These are phyloP conservation scores for Cyathus striatus DNA, from an alignment of 768 basidiomycete species.

Conservation along the genomic window DNA sequence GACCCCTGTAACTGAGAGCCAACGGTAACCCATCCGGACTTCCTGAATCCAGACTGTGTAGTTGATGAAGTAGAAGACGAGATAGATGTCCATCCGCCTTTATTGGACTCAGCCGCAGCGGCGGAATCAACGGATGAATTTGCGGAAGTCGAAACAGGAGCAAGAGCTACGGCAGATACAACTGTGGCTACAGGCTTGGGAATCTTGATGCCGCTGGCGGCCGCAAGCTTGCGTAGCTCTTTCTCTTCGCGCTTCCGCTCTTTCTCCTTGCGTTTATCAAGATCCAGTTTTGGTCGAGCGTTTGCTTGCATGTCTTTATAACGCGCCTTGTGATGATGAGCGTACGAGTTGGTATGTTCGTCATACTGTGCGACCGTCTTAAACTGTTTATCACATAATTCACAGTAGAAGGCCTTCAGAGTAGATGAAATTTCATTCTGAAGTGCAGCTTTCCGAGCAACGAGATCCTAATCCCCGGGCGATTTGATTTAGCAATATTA, in stretches of 20 bases:
- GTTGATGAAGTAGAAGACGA: conserved; percentile 12
- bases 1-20: conserved; percentile 17
- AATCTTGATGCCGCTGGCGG: conserved; percentile 76
- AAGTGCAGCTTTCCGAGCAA: conserved; percentile 61
- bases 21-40: conserved; percentile 47
- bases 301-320: conserved; percentile 79
- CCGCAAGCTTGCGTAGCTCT: conserved; percentile 78
- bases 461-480: conserved; percentile 40
- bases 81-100: conserved; percentile 46
- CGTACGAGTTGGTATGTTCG: conserved; percentile 86
- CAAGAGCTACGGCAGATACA: conserved; percentile 13
- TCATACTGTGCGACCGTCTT: conserved; percentile 83
- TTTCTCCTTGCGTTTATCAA: conserved; percentile 78
- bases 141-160: too few species aligned
- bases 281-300: conserved; percentile 58
- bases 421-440: conserved; percentile 64
- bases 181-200: conserved; percentile 29
- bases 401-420: conserved; percentile 74
- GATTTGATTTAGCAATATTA: conserved; percentile 1
- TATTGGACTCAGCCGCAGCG: conserved; percentile 26
- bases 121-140: conserved; percentile 11
- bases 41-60: conserved; percentile 29
- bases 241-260: conserved; percentile 84
- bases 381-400: conserved; percentile 84
- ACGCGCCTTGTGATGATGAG: conserved; percentile 82